These are phyloP conservation scores for Dictyostelium firmibasis DNA, from an alignment of 78 protist species.

Conservation along the genomic window DNA sequence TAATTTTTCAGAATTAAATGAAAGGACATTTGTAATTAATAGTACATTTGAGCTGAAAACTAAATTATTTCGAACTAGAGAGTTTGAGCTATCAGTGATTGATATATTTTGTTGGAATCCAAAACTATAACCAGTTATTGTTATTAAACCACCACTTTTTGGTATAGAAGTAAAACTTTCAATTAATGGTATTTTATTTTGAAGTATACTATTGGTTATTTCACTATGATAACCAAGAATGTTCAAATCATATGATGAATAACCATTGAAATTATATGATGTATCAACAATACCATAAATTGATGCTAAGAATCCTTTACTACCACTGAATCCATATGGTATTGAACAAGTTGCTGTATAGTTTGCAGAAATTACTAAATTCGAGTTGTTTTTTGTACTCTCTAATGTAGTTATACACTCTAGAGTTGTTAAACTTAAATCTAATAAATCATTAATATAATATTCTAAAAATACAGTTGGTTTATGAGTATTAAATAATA, in stretches of 20 bases:
- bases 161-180: neutral
- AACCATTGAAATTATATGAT: neutral
- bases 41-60: neutral
- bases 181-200: neutral
- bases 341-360: neutral
- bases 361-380: neutral
- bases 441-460: neutral
- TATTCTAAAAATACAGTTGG: neutral
- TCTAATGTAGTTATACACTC: neutral
- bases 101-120: neutral
- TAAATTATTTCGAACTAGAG: neutral
- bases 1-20: neutral
- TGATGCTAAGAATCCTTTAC: neutral
- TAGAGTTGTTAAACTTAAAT: neutral
- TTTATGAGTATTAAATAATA: neutral
- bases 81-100: neutral
- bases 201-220: no score
- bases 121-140: neutral
- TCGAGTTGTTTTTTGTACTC: neutral
- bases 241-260: neutral
- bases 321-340: neutral
- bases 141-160: neutral
- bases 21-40: neutral
- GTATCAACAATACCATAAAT: conserved; percentile 4
- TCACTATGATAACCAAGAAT: no score